Evolutionary conservation across 2,329 filamentous ascomycete genomes (phyloP).

Genomic region (Pseudopyricularia cyperi): DNA sequence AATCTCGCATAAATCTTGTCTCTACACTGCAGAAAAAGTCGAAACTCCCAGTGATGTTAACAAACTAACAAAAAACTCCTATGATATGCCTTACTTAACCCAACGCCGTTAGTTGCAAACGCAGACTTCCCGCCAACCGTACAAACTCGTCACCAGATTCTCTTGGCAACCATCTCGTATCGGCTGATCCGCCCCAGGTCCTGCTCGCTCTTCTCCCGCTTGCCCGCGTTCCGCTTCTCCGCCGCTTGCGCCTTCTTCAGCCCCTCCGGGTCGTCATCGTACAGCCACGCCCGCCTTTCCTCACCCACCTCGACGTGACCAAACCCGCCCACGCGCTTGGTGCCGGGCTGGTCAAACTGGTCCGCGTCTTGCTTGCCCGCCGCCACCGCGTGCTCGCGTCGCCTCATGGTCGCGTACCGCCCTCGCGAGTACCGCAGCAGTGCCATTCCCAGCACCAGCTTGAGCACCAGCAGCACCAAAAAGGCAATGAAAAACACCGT

Average conservation of each 20-base stretch:
- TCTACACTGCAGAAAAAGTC: too few relatives aligned
- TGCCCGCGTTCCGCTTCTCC: slow-evolving; percentile 49
- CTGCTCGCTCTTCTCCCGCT: slow-evolving; percentile 36
- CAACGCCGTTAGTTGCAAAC: background rate
- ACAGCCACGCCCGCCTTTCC: slow-evolving; percentile 74
- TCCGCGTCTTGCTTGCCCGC: slow-evolving; percentile 34
- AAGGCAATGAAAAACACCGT: slow-evolving; percentile 78
- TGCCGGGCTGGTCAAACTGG: slow-evolving; percentile 53
- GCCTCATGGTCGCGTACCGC: slow-evolving; percentile 71
- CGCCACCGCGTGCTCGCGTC: slow-evolving; percentile 42
- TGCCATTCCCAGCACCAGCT: slow-evolving; percentile 78
- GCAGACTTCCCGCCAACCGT: too few relatives aligned
- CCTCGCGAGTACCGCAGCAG: slow-evolving; percentile 68
- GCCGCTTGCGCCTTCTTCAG: slow-evolving; percentile 48
- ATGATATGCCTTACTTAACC: background rate
- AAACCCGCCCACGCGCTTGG: slow-evolving; percentile 63
- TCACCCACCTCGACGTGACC: slow-evolving; percentile 82
- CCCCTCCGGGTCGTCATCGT: slow-evolving; percentile 69
- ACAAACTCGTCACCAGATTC: slow-evolving; percentile 85
- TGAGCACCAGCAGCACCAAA: slow-evolving; percentile 70
- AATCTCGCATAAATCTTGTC: too few relatives aligned
- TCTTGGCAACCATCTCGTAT: slow-evolving; percentile 93
- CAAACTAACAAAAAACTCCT: too few relatives aligned
- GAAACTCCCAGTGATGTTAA: too few relatives aligned
- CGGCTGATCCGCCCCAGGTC: slow-evolving; percentile 57